Conservation (phyloP, 208 protist genomes). For the Leishmania turanica region DNA sequence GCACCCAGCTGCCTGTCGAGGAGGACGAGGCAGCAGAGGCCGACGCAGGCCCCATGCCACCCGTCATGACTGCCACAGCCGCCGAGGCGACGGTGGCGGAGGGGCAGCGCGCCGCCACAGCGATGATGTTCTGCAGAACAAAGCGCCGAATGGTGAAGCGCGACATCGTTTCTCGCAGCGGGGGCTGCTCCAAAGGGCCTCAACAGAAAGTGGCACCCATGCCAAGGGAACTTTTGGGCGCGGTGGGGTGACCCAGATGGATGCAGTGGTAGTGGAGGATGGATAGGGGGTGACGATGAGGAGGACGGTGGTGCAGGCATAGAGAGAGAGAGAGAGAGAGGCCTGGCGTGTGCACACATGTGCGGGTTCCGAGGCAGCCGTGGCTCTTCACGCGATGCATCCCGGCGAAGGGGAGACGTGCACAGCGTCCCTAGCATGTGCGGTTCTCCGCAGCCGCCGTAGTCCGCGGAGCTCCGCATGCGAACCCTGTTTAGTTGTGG, state of each 20-base stretch:
- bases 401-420: not conserved
- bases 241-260: no score
- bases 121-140: slow-evolving; percentile 71
- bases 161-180: slow-evolving; percentile 33
- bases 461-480: not conserved
- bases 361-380: not conserved
- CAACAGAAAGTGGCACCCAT: not conserved
- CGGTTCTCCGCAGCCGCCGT: not conserved
- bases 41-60: not conserved
- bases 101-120: slow-evolving; percentile 66
- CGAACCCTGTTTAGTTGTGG: no score
- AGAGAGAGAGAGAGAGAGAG: not conserved
- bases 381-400: not conserved
- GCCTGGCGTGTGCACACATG: not conserved
- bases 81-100: slow-evolving; percentile 35
- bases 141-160: slow-evolving; percentile 66
- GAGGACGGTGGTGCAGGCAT: not conserved
- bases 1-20: slow-evolving; percentile 4
- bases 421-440: not conserved
- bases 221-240: no score
- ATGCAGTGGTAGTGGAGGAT: not conserved
- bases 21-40: slow-evolving; percentile 3
- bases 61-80: slow-evolving; percentile 23
- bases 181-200: not conserved
- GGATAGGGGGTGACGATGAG: not conserved